phyloP scores from a whole-genome alignment of 768 basidiomycete species.

The Amanita subjunquillea region DNA sequence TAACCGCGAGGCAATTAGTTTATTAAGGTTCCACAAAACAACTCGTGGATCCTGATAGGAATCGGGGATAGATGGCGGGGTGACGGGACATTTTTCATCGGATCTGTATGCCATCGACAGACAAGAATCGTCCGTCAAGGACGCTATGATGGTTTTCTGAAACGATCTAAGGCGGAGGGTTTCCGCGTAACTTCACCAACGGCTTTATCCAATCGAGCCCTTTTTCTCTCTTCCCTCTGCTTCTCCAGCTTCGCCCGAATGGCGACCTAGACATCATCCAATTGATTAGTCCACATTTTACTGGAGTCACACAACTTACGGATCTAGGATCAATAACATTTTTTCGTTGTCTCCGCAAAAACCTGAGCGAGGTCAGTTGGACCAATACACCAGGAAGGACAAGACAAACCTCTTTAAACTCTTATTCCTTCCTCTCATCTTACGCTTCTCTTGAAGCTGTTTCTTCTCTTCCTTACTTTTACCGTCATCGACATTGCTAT shows the following conservation, averaged over 20 bases:
- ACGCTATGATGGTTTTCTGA: not conserved
- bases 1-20: conserved; percentile 53
- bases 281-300: not conserved
- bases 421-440: conserved; percentile 84
- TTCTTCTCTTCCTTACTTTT: conserved; percentile 19
- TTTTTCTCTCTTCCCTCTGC: conserved; percentile 31
- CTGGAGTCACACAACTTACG: conserved; percentile 25
- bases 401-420: conserved; percentile 51
- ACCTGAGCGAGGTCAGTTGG: conserved; percentile 13
- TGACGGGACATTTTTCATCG: not conserved
- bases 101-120: not conserved
- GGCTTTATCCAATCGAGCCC: not conserved
- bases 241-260: conserved; percentile 59
- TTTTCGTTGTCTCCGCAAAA: conserved; percentile 85
- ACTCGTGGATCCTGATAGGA: too few relatives aligned
- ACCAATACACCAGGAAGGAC: not conserved
- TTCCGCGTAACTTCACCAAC: not conserved
- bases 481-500: conserved; percentile 28
- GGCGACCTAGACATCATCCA: conserved; percentile 32
- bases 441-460: conserved; percentile 52
- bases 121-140: not conserved
- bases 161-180: conserved; percentile 5
- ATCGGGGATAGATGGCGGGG: too few relatives aligned
- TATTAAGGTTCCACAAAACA: conserved; percentile 34
- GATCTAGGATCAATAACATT: conserved; percentile 85